Evolutionary conservation across 2,329 filamentous ascomycete genomes (phyloP), one percentile per base, ranked within the genome.

Genomic region (Stachybotrys chartarum): DNA sequence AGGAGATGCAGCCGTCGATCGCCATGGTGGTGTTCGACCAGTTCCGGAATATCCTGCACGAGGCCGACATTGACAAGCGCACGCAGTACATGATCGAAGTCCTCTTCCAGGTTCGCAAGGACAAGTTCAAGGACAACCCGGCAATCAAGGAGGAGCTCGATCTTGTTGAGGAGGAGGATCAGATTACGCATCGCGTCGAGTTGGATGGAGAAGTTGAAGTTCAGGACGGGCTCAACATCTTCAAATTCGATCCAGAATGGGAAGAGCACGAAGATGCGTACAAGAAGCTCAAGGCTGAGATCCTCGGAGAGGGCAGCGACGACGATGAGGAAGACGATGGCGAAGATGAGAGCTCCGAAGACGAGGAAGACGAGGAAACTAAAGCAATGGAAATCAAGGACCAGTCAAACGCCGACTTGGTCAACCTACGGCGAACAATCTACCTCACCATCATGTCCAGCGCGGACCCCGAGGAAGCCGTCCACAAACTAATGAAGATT

Each of bases 51-150:
- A 97, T 97, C 60, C 77, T 99, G 8, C 93, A 99, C 75, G 94
- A 99, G 71, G 91, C 91, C 49, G 92, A 94, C 67, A 96, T 99
- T 69, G 93, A 97, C 68, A 97, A 96, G 78, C 83, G 94, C 60
- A 92, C 93, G n/a, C 94, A 99, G 74, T 99, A 97, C 73, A 96
- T 96, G 90, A 93, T 99, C 56, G 94, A 99, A 71, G 94, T 97
- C 6, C 75, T 99, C 48, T 99, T 99, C 70, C 92, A 99, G 74
- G 88, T 97, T 55, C 84, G 94, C 60, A 96, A 97, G 73, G 93
- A 97, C 73, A 88, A 88, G 65, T 99, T 96, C 78, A 96, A 96
- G 76, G 91, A 97, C 65, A 91, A 97, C 65, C 91, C 87, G 17
- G 87, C 91, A 1, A 78, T 97, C 64, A 92, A 86, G 70, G 92